Base-by-base conservation (phyloP, 2,329 filamentous ascomycete genomes). In the Fusarium guadeloupense region DNA sequence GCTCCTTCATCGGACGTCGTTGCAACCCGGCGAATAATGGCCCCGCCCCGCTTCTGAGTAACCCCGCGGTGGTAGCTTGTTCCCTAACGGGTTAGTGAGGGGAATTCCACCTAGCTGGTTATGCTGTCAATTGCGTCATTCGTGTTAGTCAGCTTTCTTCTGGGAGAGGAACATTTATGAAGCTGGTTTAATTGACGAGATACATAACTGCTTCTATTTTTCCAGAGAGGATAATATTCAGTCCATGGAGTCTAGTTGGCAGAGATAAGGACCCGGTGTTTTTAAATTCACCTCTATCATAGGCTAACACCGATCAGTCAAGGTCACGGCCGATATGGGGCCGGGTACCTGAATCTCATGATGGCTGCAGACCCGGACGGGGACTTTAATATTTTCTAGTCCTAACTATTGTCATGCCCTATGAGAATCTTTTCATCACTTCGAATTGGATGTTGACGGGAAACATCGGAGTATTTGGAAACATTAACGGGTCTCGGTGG, bases 41-140 rank as follows among this genome's bases (percentile, higher is more conserved):
- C 66, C 59, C 64, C 64, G 59, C 64, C 46, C 65, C 65, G 65
- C 49, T 38, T 13, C 30, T 30, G 28, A 30, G 6, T 12, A 39
- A 42, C 46, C 55, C 55, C 55, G 55, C 55, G 47, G 55, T 59
- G 55, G 40, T 12, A 13, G 13, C 13, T 16, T 9, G 0, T 8
- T 31, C 46, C 38, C 14, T 48, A 48, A 48, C 33, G 7, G 54
- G 56, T 59, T 59, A 59, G 47, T 26, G 54, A 59, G 40, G 56
- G 41, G 54, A 14, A 37, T 9, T n/a, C n/a, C 9, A 25, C 8
- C 51, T 17, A 49, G 39, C 28, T 57, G 21, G 25, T 40, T 40
- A n/a, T n/a, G n/a, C n/a, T 25, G 44, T 44, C 10, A 26, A 59
- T 59, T 59, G 54, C 55, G 47, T 59, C 26, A 26, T 30, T 17